Evolutionary conservation across 2,329 filamentous ascomycete species (phyloP).

Genomic region (Xylariaceae sp.): DNA sequence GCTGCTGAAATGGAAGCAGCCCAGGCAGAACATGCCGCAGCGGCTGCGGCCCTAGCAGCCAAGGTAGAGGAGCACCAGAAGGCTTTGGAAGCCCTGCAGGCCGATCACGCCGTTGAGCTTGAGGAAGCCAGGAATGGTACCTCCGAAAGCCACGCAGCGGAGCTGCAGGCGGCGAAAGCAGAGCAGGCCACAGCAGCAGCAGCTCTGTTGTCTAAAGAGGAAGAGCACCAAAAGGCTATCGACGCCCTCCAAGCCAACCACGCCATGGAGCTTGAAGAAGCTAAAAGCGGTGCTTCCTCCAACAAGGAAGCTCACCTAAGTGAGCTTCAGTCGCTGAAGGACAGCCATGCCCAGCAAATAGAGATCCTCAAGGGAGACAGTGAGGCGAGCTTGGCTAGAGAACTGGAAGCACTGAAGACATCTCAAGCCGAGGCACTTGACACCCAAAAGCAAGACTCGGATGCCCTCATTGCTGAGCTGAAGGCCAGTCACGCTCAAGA

Average conservation of each 20-base stretch:
- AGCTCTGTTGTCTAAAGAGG: constrained; percentile 43
- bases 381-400: constrained; percentile 29
- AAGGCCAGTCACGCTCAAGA: constrained; percentile 20
- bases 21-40: not conserved
- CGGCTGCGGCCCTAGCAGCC: not conserved
- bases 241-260: constrained; percentile 49
- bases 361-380: constrained; percentile 36
- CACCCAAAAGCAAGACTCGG: constrained; percentile 26
- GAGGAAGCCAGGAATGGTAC: constrained; percentile 3
- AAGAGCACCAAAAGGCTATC: constrained; percentile 45
- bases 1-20: not conserved
- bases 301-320: constrained; percentile 40
- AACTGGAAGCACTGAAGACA: constrained; percentile 32
- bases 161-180: constrained; percentile 12
- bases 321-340: constrained; percentile 47
- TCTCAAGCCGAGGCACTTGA: constrained; percentile 27
- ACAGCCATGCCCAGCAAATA: constrained; percentile 44
- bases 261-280: constrained; percentile 50
- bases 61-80: not conserved
- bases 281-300: constrained; percentile 43
- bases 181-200: constrained; percentile 30
- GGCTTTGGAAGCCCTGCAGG: not conserved
- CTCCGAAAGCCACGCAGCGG: constrained; percentile 22
- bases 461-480: constrained; percentile 26
- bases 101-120: constrained; percentile 11